These are phyloP conservation scores for Aspergillus panamensis DNA, from an alignment of 495 filamentous ascomycete genomes.

Conservation along the genomic window DNA sequence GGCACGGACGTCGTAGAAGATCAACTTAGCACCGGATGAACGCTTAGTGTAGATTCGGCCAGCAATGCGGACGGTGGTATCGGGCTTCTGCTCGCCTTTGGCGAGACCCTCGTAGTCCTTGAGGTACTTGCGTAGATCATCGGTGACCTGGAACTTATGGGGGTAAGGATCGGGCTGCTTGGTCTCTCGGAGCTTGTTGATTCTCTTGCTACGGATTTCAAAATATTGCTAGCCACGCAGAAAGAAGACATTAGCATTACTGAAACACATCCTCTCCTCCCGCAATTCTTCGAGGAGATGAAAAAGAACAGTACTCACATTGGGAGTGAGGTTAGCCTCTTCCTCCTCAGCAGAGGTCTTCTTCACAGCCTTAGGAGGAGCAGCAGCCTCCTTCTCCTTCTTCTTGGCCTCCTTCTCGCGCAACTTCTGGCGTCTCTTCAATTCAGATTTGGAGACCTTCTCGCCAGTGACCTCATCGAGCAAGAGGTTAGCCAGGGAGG, in stretches of 20 bases:
- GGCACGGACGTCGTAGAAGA: constrained; percentile 89
- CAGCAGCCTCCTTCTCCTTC: constrained; percentile 76
- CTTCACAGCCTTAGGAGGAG: constrained; percentile 64
- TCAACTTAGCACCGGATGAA: constrained; percentile 73
- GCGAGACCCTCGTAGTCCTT: constrained; percentile 70
- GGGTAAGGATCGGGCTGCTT: constrained; percentile 88
- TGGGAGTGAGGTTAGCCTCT: constrained; percentile 82
- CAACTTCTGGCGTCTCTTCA: constrained; percentile 95
- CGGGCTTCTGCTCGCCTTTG: constrained; percentile 77
- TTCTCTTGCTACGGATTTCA: constrained; percentile 81
- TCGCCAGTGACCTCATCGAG: constrained; percentile 84
- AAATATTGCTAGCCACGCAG: constrained; percentile 75
- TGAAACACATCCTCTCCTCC: neutral
- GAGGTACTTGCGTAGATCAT: constrained; percentile 72
- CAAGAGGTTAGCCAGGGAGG: constrained; percentile 68
- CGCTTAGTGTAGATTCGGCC: constrained; percentile 90
- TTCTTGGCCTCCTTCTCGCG: constrained; percentile 82
- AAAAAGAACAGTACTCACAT: constrained; percentile 51
- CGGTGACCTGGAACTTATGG: constrained; percentile 91
- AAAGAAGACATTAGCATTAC: constrained; percentile 16
- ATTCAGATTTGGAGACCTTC: constrained; percentile 78
- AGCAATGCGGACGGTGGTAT: constrained; percentile 68
- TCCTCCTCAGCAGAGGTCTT: constrained; percentile 64
- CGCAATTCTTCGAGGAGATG: neutral
- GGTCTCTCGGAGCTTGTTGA: constrained; percentile 80